Evolutionary conservation across 345 rosid genomes (phyloP).

Genomic region (Psidium guajava): DNA sequence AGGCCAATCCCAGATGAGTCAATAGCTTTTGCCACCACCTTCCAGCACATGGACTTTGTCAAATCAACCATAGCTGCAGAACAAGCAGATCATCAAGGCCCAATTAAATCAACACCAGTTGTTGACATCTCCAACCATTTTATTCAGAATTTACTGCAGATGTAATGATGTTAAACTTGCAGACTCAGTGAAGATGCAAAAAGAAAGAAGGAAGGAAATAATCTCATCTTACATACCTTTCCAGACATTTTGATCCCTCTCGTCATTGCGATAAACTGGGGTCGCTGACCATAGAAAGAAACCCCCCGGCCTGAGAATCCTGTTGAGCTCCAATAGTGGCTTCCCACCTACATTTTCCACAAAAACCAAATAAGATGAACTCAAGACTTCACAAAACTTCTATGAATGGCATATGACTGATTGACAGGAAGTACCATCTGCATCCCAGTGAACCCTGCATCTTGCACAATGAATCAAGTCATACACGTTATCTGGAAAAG

Average conservation of each 20-base stretch:
- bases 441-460: conserved; percentile 98
- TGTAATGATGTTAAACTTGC: not conserved
- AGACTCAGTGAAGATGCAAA: not conserved
- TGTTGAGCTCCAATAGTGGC: conserved; percentile 81
- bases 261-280: conserved; percentile 62
- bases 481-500: conserved; percentile 57
- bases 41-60: conserved; percentile 82
- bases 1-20: conserved; percentile 68
- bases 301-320: conserved; percentile 91
- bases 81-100: not conserved
- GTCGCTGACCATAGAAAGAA: conserved; percentile 97
- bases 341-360: conserved; percentile 65
- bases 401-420: not conserved
- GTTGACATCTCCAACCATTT: not conserved
- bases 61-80: conserved; percentile 67
- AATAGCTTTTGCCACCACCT: conserved; percentile 44
- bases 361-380: not conserved
- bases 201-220: not conserved
- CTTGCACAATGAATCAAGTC: conserved; percentile 93
- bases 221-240: conserved; percentile 21
- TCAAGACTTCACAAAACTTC: not conserved
- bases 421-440: conserved; percentile 39
- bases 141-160: not conserved
- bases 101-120: not conserved
- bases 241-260: conserved; percentile 65